These are phyloP conservation scores for Ophiostoma angusticollis DNA, from an alignment of 2,329 filamentous ascomycete genomes.

Conservation along the genomic window DNA sequence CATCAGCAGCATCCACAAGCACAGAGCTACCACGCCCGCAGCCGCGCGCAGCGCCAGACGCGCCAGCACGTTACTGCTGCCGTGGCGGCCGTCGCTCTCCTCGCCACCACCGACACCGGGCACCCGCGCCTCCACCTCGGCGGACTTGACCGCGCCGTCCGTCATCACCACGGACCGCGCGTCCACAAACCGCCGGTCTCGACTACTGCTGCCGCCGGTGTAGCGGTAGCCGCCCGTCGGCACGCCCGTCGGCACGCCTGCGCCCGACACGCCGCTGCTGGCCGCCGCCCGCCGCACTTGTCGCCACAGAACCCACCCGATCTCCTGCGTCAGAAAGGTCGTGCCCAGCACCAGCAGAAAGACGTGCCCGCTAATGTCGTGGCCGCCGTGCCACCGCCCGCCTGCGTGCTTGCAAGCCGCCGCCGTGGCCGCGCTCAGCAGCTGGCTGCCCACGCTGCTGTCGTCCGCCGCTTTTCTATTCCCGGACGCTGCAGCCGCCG, in stretches of 20 bases:
- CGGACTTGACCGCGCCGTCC: constrained; percentile 53
- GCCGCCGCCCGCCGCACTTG: constrained; percentile 19
- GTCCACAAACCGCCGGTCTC: too few relatives aligned
- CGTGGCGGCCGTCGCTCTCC: background rate
- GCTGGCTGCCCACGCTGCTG: background rate
- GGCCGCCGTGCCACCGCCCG: constrained; percentile 79
- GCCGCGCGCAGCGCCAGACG: constrained; percentile 31
- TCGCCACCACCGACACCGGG: constrained; percentile 6
- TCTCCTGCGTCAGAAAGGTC: constrained; percentile 69
- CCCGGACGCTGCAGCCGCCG: background rate
- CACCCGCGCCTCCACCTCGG: constrained; percentile 32
- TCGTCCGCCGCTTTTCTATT: constrained; percentile 3
- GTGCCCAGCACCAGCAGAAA: constrained; percentile 82
- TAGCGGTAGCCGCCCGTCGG: too few relatives aligned
- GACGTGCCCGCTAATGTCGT: constrained; percentile 92
- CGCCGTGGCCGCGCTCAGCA: constrained; percentile 44
- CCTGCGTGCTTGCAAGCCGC: constrained; percentile 73
- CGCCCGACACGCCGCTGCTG: background rate
- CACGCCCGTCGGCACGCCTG: constrained; percentile 13
- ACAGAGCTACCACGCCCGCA: constrained; percentile 52
- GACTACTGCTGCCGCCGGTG: too few relatives aligned
- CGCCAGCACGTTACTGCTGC: background rate
- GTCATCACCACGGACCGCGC: constrained; percentile 52
- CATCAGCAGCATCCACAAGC: constrained; percentile 96
- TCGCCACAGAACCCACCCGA: constrained; percentile 44